Percentiles rank a stretch among this genome's conserved stretches.
phyloP scores from a whole-genome alignment of 2,329 filamentous ascomycete species.

The Mycosphaerella sp. region DNA sequence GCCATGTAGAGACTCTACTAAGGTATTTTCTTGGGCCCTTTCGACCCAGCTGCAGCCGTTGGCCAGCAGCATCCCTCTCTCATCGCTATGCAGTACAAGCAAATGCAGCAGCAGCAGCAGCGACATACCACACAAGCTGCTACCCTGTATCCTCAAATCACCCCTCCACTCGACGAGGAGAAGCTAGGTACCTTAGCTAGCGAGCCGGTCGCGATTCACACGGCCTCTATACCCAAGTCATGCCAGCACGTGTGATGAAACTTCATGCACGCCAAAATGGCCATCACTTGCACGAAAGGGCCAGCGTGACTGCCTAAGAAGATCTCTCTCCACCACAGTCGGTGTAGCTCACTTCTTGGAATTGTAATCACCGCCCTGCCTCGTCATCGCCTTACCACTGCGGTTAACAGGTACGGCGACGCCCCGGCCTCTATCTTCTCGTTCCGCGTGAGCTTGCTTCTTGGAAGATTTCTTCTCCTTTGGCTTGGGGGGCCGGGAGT shows the following conservation, averaged over 20 bases:
- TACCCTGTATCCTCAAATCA: not conserved
- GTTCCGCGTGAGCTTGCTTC: constrained; percentile 28
- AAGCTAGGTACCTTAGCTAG: not conserved
- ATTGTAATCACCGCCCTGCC: constrained; percentile 46
- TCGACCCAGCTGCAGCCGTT: not conserved
- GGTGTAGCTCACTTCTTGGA: constrained; percentile 13
- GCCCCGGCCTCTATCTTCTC: constrained; percentile 22
- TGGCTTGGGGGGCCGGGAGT: constrained; percentile 31
- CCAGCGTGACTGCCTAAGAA: no score
- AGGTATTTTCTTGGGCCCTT: not conserved
- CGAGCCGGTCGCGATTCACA: not conserved
- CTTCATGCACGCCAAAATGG: no score
- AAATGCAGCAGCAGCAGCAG: constrained; percentile 1
- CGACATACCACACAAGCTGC: not conserved
- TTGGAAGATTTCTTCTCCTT: constrained; percentile 30
- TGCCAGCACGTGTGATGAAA: not conserved
- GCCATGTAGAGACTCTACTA: constrained; percentile 1
- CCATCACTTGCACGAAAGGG: no score
- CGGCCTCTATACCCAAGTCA: constrained; percentile 1
- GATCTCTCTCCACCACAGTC: no score
- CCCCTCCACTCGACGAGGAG: not conserved
- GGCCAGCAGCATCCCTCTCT: not conserved
- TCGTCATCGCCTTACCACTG: constrained; percentile 45
- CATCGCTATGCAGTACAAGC: constrained; percentile 6
- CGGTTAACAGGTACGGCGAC: constrained; percentile 39